phyloP scores from a whole-genome alignment of 768 basidiomycete species.

The Sarcodon sp. region DNA sequence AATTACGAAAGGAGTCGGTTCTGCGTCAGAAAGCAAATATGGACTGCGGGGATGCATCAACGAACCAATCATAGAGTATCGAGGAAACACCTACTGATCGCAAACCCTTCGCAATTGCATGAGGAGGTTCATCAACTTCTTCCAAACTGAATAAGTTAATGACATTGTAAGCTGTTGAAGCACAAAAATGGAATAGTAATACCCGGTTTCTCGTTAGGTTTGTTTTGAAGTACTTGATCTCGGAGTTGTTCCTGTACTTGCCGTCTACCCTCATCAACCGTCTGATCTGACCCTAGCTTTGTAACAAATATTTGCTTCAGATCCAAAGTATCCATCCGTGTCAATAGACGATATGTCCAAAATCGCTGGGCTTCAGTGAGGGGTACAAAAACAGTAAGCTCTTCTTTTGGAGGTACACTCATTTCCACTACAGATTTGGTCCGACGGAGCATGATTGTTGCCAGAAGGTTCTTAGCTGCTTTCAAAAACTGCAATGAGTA shows the following conservation, averaged over 20 bases:
- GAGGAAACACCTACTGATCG: constrained; percentile 35
- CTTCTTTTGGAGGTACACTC: constrained; percentile 42
- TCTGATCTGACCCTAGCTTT: constrained; percentile 14
- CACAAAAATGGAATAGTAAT: constrained; percentile 2
- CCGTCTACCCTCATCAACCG: constrained; percentile 20
- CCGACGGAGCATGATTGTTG: constrained; percentile 43
- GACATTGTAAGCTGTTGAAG: not conserved
- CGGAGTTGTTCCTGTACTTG: constrained; percentile 27
- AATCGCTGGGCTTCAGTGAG: constrained; percentile 48
- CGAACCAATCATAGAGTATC: not conserved
- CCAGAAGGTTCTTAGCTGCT: constrained; percentile 34
- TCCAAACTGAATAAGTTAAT: constrained; percentile 30
- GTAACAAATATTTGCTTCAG: constrained; percentile 33
- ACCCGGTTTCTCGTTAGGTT: constrained; percentile 19
- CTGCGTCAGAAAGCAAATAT: constrained; percentile 35
- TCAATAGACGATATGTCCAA: constrained; percentile 46
- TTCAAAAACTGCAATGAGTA: constrained; percentile 37
- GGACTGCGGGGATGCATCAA: constrained; percentile 23
- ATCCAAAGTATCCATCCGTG: constrained; percentile 34
- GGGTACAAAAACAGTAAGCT: constrained; percentile 42
- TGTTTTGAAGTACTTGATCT: constrained; percentile 20
- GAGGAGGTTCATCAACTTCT: constrained; percentile 50
- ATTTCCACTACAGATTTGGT: constrained; percentile 40
- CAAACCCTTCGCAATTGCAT: constrained; percentile 63
- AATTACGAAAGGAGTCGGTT: constrained; percentile 33